Evolutionary conservation across 192 early-diverging fungal genomes (phyloP).

Genomic region (Bifiguratus adelaidae): DNA sequence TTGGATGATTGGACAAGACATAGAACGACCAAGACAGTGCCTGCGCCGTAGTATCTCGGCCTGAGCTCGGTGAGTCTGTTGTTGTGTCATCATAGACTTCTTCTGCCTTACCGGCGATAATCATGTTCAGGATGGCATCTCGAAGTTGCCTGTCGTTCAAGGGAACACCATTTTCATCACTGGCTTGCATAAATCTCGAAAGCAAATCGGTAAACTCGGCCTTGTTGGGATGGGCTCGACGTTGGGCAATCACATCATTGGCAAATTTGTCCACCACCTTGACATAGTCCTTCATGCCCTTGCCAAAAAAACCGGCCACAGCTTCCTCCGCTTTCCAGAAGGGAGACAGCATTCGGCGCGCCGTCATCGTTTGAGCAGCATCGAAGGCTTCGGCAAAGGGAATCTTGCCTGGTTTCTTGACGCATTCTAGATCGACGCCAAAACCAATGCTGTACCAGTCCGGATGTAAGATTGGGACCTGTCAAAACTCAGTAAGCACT

Average conservation of each 20-base stretch:
- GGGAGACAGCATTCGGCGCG: background rate
- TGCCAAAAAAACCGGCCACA: background rate
- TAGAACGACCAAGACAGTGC: slow-evolving; percentile 38
- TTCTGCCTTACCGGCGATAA: slow-evolving; percentile 15
- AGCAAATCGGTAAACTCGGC: slow-evolving; percentile 9
- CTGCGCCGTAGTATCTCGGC: slow-evolving; percentile 31
- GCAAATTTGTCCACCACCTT: slow-evolving; percentile 12
- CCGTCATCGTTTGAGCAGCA: slow-evolving; percentile 17
- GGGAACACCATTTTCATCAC: slow-evolving; percentile 7
- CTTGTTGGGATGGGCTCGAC: slow-evolving; percentile 8
- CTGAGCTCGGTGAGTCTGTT: no score
- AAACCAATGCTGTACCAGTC: slow-evolving; percentile 21
- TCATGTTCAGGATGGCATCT: slow-evolving; percentile 18
- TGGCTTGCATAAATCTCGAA: slow-evolving; percentile 16
- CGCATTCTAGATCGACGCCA: slow-evolving; percentile 29
- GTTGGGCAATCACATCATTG: slow-evolving; percentile 8
- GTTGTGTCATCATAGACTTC: background rate
- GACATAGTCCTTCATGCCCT: slow-evolving; percentile 7
- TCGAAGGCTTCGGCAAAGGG: slow-evolving; percentile 44
- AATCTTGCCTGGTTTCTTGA: slow-evolving; percentile 19
- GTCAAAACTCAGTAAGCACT: background rate
- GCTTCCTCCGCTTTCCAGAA: background rate
- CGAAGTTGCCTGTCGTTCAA: slow-evolving; percentile 16
- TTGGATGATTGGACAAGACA: slow-evolving; percentile 19
- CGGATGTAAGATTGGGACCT: background rate